phyloP scores from a whole-genome alignment of 2,329 filamentous ascomycete species.

The Epichloe coenophiala region DNA sequence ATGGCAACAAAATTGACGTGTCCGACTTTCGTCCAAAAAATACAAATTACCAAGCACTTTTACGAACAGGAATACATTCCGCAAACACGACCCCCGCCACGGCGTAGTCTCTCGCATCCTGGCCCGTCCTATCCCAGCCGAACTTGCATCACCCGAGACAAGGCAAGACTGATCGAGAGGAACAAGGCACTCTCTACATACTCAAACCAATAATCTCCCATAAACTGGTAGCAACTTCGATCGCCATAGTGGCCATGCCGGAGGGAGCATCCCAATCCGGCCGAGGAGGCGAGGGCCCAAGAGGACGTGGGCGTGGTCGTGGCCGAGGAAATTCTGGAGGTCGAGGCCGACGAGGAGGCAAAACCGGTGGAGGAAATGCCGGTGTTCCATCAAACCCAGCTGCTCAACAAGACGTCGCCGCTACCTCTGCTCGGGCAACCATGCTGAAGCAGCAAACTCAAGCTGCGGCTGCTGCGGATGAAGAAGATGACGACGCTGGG shows the following conservation, averaged over 20 bases:
- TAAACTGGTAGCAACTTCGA: not conserved
- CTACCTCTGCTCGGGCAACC: slow-evolving; percentile 19
- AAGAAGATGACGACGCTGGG: slow-evolving; percentile 46
- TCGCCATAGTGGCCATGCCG: slow-evolving; percentile 7
- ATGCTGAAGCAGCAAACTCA: slow-evolving; percentile 8
- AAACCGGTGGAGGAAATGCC: slow-evolving; percentile 9
- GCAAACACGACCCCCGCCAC: too few relatives aligned
- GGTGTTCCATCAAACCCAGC: slow-evolving; percentile 13
- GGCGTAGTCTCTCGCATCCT: too few relatives aligned
- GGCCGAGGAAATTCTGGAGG: slow-evolving; percentile 1
- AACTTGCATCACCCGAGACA: too few relatives aligned
- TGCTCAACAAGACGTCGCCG: slow-evolving; percentile 18
- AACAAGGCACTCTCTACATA: not conserved
- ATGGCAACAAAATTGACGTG: too few relatives aligned
- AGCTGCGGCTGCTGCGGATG: slow-evolving; percentile 14
- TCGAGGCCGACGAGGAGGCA: slow-evolving; percentile 15
- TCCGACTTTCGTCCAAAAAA: too few relatives aligned
- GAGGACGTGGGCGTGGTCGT: slow-evolving; percentile 29
- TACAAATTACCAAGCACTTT: too few relatives aligned
- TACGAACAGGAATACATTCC: too few relatives aligned
- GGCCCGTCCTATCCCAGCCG: too few relatives aligned
- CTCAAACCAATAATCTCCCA: not conserved
- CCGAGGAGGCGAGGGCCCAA: slow-evolving; percentile 20
- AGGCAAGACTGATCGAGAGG: too few relatives aligned
- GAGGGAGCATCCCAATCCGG: slow-evolving; percentile 10